These are phyloP conservation scores for Alliaria petiolata DNA, from an alignment of 345 rosid species.

Conservation along the genomic window DNA sequence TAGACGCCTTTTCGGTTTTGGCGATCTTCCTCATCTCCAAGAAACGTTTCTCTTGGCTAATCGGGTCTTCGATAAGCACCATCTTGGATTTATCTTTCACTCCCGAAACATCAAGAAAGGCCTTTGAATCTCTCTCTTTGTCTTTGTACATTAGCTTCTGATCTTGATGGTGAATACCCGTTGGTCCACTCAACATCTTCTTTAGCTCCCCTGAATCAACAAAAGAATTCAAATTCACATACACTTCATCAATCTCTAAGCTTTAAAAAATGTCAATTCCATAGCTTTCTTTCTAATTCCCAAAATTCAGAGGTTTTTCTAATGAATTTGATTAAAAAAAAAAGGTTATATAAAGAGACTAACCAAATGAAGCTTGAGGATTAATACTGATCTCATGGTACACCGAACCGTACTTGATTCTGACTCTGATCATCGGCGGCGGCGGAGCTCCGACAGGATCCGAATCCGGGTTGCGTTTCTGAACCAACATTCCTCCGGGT, in stretches of 20 bases:
- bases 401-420: conserved; percentile 83
- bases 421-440: conserved; percentile 82
- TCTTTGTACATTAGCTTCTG: conserved; percentile 88
- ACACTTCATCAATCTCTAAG: neutral
- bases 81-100: conserved; percentile 93
- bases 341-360: neutral
- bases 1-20: conserved; percentile 83
- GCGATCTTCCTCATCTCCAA: conserved; percentile 83
- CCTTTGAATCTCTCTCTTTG: conserved; percentile 92
- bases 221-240: neutral
- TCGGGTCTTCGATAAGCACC: conserved; percentile 77
- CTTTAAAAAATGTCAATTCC: neutral
- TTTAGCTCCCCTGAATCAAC: conserved; percentile 81
- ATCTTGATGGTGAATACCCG: conserved; percentile 89
- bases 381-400: conserved; percentile 75
- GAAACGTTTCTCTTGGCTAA: conserved; percentile 82
- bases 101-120: conserved; percentile 79
- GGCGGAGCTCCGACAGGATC: conserved; percentile 60
- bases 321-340: neutral
- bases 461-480: conserved; percentile 75
- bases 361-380: conserved; percentile 94
- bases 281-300: neutral
- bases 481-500: conserved; percentile 99
- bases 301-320: neutral
- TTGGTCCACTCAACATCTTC: conserved; percentile 83